phyloP scores from a whole-genome alignment of 257 asterid species.

The Solanum rostratum region DNA sequence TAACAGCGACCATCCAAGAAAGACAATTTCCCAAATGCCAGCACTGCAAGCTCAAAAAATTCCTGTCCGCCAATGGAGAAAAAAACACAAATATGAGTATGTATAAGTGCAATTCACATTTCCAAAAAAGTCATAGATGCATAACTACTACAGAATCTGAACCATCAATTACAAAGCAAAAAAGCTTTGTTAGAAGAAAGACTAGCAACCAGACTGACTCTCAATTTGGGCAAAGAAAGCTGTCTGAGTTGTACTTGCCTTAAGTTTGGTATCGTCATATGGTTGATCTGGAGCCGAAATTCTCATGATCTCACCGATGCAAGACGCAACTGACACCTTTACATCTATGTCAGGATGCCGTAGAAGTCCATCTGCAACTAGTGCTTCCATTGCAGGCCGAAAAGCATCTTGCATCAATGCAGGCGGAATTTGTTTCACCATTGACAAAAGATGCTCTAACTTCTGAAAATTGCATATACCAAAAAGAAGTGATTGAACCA shows the following conservation, averaged over 20 bases:
- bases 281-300: constrained; percentile 22
- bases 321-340: constrained; percentile 12
- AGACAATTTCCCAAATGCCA: constrained; percentile 7
- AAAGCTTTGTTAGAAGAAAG: not conserved
- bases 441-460: constrained; percentile 4
- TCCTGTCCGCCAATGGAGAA: constrained; percentile 1
- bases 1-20: not conserved
- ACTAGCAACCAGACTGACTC: not conserved
- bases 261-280: not conserved
- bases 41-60: not conserved
- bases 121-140: not conserved
- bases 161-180: not conserved
- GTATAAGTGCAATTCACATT: not conserved
- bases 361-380: constrained; percentile 9
- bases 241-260: constrained; percentile 1
- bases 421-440: constrained; percentile 5
- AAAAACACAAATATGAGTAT: not conserved
- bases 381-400: not conserved
- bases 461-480: not conserved
- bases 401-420: not conserved
- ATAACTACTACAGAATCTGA: not conserved
- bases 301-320: constrained; percentile 15
- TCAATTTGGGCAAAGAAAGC: not conserved
- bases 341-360: constrained; percentile 8
- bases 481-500: not conserved